These are phyloP conservation scores for Hymenoscyphus albidus DNA, from an alignment of 2,329 filamentous ascomycete species.

Conservation along the genomic window DNA sequence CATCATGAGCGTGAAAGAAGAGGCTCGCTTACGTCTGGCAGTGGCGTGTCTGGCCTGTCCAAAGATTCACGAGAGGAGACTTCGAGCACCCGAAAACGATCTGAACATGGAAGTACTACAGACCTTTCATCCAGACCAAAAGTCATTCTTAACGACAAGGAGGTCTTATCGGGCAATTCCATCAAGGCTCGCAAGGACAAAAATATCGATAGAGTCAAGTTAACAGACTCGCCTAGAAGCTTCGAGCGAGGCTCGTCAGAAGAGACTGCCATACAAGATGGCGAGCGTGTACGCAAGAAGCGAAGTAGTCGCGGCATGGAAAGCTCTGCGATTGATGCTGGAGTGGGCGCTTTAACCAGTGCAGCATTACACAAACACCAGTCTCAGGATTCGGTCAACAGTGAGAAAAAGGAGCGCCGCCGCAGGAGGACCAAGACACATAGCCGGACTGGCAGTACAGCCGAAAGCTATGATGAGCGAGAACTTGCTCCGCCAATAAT, in stretches of 20 bases:
- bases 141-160: slow-evolving; percentile 55
- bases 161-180: slow-evolving; percentile 52
- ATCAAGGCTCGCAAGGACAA: slow-evolving; percentile 49
- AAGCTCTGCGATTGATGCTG: slow-evolving; percentile 34
- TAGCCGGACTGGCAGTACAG: slow-evolving; percentile 43
- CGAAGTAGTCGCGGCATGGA: slow-evolving; percentile 26
- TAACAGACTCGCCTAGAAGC: slow-evolving; percentile 27
- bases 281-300: slow-evolving; percentile 42
- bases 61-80: slow-evolving; percentile 45
- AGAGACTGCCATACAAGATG: slow-evolving; percentile 47
- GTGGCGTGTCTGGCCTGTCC: slow-evolving; percentile 48
- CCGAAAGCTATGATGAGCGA: slow-evolving; percentile 51
- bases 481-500: slow-evolving; percentile 73
- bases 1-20: slow-evolving; percentile 59
- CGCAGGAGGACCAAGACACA: slow-evolving; percentile 42
- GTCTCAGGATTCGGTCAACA: slow-evolving; percentile 55
- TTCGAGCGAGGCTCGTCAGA: slow-evolving; percentile 42
- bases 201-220: slow-evolving; percentile 40
- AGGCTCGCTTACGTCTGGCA: slow-evolving; percentile 57
- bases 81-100: slow-evolving; percentile 35
- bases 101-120: slow-evolving; percentile 39
- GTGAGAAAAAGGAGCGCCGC: slow-evolving; percentile 39
- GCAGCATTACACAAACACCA: slow-evolving; percentile 62
- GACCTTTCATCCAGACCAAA: slow-evolving; percentile 49
- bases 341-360: slow-evolving; percentile 54